phyloP scores from a whole-genome alignment of 805 yeast species.

The Candida cerambycidarum region DNA sequence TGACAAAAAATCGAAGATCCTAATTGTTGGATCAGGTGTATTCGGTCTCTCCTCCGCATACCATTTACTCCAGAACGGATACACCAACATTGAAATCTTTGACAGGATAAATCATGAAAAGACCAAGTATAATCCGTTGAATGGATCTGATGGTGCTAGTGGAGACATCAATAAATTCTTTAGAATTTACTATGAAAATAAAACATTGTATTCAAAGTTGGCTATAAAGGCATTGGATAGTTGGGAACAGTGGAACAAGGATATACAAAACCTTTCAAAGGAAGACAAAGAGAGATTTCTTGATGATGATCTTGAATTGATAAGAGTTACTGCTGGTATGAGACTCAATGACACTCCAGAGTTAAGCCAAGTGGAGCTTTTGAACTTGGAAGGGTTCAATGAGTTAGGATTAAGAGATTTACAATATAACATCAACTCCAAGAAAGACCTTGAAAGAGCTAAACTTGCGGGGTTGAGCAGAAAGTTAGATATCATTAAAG shows the following conservation, averaged over 20 bases:
- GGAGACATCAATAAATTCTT: constrained; percentile 12
- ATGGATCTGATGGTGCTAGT: constrained; percentile 8
- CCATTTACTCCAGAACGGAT: constrained; percentile 36
- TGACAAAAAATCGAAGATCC: constrained; percentile 17
- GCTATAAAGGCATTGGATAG: constrained; percentile 8
- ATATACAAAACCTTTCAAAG: constrained; percentile 10
- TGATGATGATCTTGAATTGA: constrained; percentile 19
- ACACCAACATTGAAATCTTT: constrained; percentile 28
- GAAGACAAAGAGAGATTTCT: background rate
- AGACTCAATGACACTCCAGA: constrained; percentile 23
- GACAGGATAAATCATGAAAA: constrained; percentile 19
- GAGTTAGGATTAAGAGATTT: constrained; percentile 25
- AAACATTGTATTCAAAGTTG: constrained; percentile 6
- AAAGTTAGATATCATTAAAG: constrained; percentile 18
- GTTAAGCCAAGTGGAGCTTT: constrained; percentile 19
- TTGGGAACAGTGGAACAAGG: constrained; percentile 22
- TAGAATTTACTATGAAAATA: constrained; percentile 9
- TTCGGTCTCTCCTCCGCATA: constrained; percentile 51
- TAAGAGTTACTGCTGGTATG: constrained; percentile 27
- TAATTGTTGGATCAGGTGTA: constrained; percentile 53
- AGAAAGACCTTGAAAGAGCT: constrained; percentile 30
- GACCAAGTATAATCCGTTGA: constrained; percentile 3
- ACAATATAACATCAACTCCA: constrained; percentile 27
- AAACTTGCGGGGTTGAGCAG: constrained; percentile 24
- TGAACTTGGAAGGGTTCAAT: constrained; percentile 19